These are phyloP conservation scores for Karstenula rhodostoma DNA, from an alignment of 2,329 filamentous ascomycete genomes.

Conservation along the genomic window DNA sequence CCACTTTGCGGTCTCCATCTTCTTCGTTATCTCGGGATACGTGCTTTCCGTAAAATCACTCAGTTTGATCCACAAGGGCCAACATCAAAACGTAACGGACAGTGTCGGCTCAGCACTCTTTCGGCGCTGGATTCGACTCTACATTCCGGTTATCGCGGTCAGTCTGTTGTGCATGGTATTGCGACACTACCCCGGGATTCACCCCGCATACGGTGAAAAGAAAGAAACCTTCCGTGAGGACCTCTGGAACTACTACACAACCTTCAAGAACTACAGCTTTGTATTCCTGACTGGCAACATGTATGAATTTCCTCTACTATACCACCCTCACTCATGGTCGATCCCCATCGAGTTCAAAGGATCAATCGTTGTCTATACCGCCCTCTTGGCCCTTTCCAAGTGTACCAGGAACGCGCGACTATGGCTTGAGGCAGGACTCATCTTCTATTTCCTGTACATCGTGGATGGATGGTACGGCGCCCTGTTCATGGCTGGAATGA, in stretches of 20 bases:
- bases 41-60: conserved; percentile 60
- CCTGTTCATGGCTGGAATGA: conserved; percentile 46
- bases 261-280: conserved; percentile 72
- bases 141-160: conserved; percentile 62
- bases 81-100: conserved; percentile 51
- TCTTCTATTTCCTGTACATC: conserved; percentile 73
- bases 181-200: conserved; percentile 55
- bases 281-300: conserved; percentile 66
- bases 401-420: conserved; percentile 64
- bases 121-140: conserved; percentile 60
- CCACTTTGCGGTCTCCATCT: conserved; percentile 62
- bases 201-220: conserved; percentile 54
- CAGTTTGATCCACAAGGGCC: conserved; percentile 52
- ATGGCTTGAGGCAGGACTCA: conserved; percentile 61
- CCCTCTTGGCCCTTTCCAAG: conserved; percentile 64
- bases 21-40: conserved; percentile 63
- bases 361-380: conserved; percentile 69
- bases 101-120: conserved; percentile 59
- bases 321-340: conserved; percentile 48
- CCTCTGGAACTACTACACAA: conserved; percentile 37
- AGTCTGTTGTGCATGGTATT: conserved; percentile 63
- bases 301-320: conserved; percentile 61
- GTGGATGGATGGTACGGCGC: conserved; percentile 68
- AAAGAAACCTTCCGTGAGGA: conserved; percentile 57
- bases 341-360: conserved; percentile 58